These are phyloP conservation scores for Colletotrichum sp. DNA, from an alignment of 2,329 filamentous ascomycete genomes.

Conservation along the genomic window DNA sequence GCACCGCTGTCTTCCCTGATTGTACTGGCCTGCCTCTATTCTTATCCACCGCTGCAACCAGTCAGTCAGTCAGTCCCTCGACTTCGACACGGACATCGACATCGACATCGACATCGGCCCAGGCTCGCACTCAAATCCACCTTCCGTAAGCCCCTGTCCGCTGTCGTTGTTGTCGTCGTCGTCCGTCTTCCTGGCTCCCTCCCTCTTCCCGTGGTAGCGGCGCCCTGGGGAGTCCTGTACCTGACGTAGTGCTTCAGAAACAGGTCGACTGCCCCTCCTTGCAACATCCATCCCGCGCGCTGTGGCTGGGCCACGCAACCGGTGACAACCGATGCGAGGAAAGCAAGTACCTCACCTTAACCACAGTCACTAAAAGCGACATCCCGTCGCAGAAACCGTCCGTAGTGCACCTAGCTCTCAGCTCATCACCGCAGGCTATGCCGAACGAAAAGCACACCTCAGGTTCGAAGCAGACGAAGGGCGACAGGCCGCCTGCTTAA, in stretches of 20 bases:
- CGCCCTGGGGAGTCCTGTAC: background rate
- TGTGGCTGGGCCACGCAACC: background rate
- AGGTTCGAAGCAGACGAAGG: background rate
- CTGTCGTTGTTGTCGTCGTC: background rate
- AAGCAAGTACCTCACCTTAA: conserved; percentile 3
- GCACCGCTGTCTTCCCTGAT: background rate
- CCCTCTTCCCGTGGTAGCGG: background rate
- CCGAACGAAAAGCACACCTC: background rate
- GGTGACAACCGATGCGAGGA: background rate
- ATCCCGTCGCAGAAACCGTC: background rate
- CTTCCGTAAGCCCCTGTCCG: background rate
- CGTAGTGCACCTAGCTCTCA: background rate
- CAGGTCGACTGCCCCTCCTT: background rate
- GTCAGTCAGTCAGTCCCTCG: background rate
- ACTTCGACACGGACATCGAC: background rate
- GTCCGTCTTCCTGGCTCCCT: background rate
- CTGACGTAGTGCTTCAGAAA: background rate
- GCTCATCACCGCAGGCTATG: background rate
- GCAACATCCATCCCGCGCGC: background rate
- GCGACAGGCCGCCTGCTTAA: background rate
- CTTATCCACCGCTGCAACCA: background rate
- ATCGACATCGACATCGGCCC: background rate
- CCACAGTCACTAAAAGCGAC: background rate
- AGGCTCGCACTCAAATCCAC: background rate
- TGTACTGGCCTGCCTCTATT: background rate